Evolutionary conservation across 192 early-diverging fungal species (phyloP), one percentile per base, ranked within the genome.

Genomic region (Oehlia diaphana): DNA sequence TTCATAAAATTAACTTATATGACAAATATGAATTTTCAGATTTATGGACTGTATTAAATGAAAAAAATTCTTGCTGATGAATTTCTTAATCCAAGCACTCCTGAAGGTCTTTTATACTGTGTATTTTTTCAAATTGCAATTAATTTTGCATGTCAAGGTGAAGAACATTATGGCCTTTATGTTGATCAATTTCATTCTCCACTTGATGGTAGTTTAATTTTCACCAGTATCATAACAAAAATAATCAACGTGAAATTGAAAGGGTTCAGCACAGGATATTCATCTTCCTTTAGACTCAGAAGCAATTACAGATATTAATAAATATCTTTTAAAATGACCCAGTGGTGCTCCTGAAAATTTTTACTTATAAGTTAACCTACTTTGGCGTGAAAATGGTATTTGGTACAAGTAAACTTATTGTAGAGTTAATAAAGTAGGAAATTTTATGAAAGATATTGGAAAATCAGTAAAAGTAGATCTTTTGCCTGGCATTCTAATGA

Each of bases 361-460:
- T 16, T 74, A 58, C 50, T 74, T 74, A 37, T 58, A 74, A 39
- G 2, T 33, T 61, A 61, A 74, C 7, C n/a, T 12, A 35, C 9
- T 28, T n/a, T 74, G 72, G 35, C 5, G 2, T 21, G 72, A 62
- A 37, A 74, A 26, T 37, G 53, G 50, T 61, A 2, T 74, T 61
- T 74, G 31, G 53, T 74, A 74, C 19, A 74, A 74, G 62, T 4
- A 19, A 74, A 74, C 12, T 19, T 26, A 62, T 74, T 37, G 9
- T 44, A 53, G 72, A n/a, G 3, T 4, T 2, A 74, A 74, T 35
- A 53, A 4, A 35, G 16, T 74, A 33, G 31, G 28, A 2, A 74
- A 74, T 21, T 74, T 74, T 8, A 74, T 74, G 58, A 39, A 74
- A n/a, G 35, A 74, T 7, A 74, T 74, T 63, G 58, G 58, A 31